phyloP scores from a whole-genome alignment of 495 filamentous ascomycete genomes.

The Annulohypoxylon bovei region DNA sequence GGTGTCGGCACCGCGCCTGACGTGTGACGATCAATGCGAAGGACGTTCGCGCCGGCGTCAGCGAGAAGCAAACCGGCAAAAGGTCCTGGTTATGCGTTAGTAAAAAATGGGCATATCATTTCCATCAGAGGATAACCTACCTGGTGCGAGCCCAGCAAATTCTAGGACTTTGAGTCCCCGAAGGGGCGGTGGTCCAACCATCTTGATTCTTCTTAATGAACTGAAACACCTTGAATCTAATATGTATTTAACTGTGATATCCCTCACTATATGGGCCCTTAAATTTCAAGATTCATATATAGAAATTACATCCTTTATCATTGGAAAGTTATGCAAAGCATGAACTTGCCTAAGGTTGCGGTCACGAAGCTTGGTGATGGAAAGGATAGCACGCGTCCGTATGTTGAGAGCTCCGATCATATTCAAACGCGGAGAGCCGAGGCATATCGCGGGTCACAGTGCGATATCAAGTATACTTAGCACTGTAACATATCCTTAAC shows the following conservation, averaged over 20 bases:
- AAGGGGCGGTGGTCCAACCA: slow-evolving; percentile 70
- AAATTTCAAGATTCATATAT: not conserved
- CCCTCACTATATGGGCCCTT: not conserved
- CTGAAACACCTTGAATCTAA: not conserved
- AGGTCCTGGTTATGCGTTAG: slow-evolving; percentile 65
- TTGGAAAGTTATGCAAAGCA: not conserved
- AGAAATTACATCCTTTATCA: not conserved
- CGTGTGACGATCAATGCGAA: slow-evolving; percentile 80
- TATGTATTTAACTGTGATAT: not conserved
- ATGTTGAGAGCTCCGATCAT: not conserved
- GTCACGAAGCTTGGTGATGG: not conserved
- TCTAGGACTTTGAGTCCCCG: slow-evolving; percentile 83
- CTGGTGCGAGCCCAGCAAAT: slow-evolving; percentile 88
- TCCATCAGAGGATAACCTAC: slow-evolving; percentile 53
- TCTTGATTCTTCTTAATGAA: slow-evolving; percentile 39
- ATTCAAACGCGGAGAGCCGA: slow-evolving; percentile 32
- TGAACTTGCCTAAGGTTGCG: not conserved
- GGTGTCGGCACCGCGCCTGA: slow-evolving; percentile 52
- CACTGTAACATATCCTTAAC: slow-evolving; percentile 31
- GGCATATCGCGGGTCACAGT: slow-evolving; percentile 21
- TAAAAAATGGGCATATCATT: not conserved
- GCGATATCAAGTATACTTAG: slow-evolving; percentile 3
- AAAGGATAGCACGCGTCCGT: not conserved
- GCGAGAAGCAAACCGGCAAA: slow-evolving; percentile 90
- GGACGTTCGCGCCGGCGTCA: slow-evolving; percentile 86